Evolutionary conservation across 2,329 filamentous ascomycete genomes (phyloP), one percentile per base, ranked within the genome.

Genomic region (Didymella pinodella): DNA sequence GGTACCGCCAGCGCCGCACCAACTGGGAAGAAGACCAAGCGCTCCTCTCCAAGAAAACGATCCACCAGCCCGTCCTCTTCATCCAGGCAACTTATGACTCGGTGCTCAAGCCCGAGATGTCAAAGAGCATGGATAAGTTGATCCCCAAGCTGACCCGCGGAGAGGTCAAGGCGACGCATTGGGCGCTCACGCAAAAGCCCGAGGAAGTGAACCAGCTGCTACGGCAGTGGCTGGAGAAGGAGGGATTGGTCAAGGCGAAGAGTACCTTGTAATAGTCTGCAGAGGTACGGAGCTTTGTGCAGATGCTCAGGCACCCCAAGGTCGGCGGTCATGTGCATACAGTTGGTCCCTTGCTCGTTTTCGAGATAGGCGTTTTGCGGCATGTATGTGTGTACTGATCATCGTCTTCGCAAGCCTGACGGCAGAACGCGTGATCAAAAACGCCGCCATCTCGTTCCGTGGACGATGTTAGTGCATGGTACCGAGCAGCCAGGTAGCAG

Each of bases 131-230:
- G 92, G 88, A 88, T 20, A 80, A 82, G 64, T 79, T 81, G 62
- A 86, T 94, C 59, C 84, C 85, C 2, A 83, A 86, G 46, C 77
- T 96, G 70, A 90, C 85, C 7, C 82, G 84, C 60, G 83, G 79
- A 8, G 86, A 90, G 73, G 88, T 97, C 54, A 77, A 88, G 34
- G 84, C 89, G 0, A 81, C 84, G 18, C 95, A 98, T 78, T 98
- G 94, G 94, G 91, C 89, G 45, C 78, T 96, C 73, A 88, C 87
- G 81, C 86, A 97, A 81, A 86, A 85, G 63, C 84, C 89, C 0
- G 85, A 83, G 22, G 86, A 89, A 67, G 86, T 92, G 3, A 97
- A 97, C 76, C 75, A 73, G 48, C 80, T 88, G 60, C 82, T 97
- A 66, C 82, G 80, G 55, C 81, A 84, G 57, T 97, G 93, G 85